Evolutionary conservation across 2,329 filamentous ascomycete genomes (phyloP).

Genomic region (Fusarium longipes): DNA sequence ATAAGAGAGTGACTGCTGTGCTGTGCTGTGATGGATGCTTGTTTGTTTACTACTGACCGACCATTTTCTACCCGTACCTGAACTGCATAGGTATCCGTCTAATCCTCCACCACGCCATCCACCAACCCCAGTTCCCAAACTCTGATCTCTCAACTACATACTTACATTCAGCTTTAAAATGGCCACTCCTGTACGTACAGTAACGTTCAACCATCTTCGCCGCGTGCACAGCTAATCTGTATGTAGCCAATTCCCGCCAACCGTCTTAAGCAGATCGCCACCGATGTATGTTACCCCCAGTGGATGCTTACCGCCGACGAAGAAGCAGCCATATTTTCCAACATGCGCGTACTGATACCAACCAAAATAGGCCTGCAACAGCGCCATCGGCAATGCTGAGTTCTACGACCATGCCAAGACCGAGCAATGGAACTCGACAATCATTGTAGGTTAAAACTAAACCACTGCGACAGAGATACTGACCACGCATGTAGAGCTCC

Average conservation of each 20-base stretch:
- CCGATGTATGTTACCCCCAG: constrained; percentile 70
- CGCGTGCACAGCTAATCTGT: constrained; percentile 34
- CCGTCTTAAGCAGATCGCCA: constrained; percentile 85
- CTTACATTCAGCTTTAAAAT: constrained; percentile 46
- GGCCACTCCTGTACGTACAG: constrained; percentile 53
- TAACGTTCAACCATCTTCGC: background rate
- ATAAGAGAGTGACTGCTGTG: constrained; percentile 44
- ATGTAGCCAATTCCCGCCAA: constrained; percentile 78
- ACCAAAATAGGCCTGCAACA: constrained; percentile 77
- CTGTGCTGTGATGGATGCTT: too few relatives aligned
- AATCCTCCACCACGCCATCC: constrained; percentile 40
- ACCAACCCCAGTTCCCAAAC: constrained; percentile 38
- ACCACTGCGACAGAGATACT: constrained; percentile 15
- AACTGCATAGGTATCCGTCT: background rate
- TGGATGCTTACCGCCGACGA: constrained; percentile 40
- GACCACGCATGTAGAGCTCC: constrained; percentile 66
- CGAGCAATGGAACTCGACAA: constrained; percentile 87
- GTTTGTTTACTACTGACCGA: constrained; percentile 50
- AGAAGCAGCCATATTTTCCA: constrained; percentile 6
- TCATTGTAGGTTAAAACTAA: constrained; percentile 75
- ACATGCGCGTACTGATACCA: constrained; percentile 25
- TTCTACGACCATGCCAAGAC: constrained; percentile 91
- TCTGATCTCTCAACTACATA: constrained; percentile 34
- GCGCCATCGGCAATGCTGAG: constrained; percentile 77
- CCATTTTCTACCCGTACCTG: constrained; percentile 28